These are phyloP conservation scores for Lentithecium fluviatile DNA, from an alignment of 495 filamentous ascomycete species.

Conservation along the genomic window DNA sequence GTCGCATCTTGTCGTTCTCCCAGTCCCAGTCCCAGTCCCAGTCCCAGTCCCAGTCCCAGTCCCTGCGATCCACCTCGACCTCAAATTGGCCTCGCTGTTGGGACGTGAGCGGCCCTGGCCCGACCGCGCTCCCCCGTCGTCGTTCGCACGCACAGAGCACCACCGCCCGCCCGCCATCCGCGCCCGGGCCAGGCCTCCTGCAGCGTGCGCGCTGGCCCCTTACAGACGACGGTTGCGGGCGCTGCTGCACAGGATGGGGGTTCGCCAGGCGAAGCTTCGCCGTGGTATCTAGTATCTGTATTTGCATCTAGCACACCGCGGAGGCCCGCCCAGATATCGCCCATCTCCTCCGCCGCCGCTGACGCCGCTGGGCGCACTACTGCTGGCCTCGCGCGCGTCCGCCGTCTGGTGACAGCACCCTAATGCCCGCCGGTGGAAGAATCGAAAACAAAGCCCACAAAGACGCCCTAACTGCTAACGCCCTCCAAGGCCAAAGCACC, in stretches of 20 bases:
- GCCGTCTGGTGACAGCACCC: constrained; percentile 20
- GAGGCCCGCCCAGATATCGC: neutral
- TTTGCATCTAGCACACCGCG: neutral
- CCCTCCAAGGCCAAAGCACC: too few species aligned
- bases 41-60: neutral
- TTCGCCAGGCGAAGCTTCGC: constrained; percentile 8
- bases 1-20: neutral
- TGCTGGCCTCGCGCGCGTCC: constrained; percentile 9
- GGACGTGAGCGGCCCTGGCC: constrained; percentile 3
- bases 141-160: constrained; percentile 17
- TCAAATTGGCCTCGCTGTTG: neutral
- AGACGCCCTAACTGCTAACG: too few species aligned
- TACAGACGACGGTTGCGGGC: constrained; percentile 24
- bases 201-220: constrained; percentile 16
- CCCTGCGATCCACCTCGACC: neutral
- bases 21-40: neutral
- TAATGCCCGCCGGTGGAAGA: too few species aligned
- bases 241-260: neutral
- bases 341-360: constrained; percentile 16
- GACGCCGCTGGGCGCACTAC: constrained; percentile 20
- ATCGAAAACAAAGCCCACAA: too few species aligned
- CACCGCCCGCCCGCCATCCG: neutral
- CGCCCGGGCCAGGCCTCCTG: constrained; percentile 19
- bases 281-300: neutral
- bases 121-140: constrained; percentile 20